These are phyloP conservation scores for Thraustochytrium striatum DNA, from an alignment of 352 stramenopile species.

Conservation along the genomic window DNA sequence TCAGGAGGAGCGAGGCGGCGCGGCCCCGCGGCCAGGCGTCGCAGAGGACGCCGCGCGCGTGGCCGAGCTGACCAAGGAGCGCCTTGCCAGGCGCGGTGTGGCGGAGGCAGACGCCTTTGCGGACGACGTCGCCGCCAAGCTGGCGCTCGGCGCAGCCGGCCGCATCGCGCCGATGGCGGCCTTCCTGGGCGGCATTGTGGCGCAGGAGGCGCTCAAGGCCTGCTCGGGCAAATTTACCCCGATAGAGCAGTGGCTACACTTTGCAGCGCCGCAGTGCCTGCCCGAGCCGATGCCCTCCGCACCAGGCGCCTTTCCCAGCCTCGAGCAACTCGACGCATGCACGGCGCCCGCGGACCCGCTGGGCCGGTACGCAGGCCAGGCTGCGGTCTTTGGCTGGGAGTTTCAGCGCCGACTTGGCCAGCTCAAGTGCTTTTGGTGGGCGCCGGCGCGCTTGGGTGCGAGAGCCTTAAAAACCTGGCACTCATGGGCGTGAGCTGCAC, in stretches of 20 bases:
- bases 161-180: conserved; percentile 94
- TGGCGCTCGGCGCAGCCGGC: conserved; percentile 56
- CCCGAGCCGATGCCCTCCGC: conserved; percentile 54
- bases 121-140: neutral
- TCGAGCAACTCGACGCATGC: conserved; percentile 6
- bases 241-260: conserved; percentile 98
- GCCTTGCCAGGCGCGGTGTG: conserved; percentile 62
- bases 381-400: conserved; percentile 73
- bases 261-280: conserved; percentile 92
- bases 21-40: conserved; percentile 76
- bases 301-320: conserved; percentile 53
- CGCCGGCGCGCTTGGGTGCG: conserved; percentile 97
- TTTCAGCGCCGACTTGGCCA: conserved; percentile 71
- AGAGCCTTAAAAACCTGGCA: conserved; percentile 99
- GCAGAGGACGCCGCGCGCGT: conserved; percentile 57
- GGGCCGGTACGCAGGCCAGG: conserved; percentile 85
- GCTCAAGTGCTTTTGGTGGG: conserved; percentile 93
- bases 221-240: conserved; percentile 98
- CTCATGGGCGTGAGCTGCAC: conserved; percentile 88
- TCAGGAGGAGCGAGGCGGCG: conserved; percentile 64
- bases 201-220: conserved; percentile 93
- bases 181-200: conserved; percentile 91
- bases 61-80: conserved; percentile 69
- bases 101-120: conserved; percentile 60
- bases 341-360: conserved; percentile 52